A percentile compares a stretch with the other conserved stretches of the same genome.
phyloP scores from a whole-genome alignment of 179 eudicot species.

The Camellia oleifera region DNA sequence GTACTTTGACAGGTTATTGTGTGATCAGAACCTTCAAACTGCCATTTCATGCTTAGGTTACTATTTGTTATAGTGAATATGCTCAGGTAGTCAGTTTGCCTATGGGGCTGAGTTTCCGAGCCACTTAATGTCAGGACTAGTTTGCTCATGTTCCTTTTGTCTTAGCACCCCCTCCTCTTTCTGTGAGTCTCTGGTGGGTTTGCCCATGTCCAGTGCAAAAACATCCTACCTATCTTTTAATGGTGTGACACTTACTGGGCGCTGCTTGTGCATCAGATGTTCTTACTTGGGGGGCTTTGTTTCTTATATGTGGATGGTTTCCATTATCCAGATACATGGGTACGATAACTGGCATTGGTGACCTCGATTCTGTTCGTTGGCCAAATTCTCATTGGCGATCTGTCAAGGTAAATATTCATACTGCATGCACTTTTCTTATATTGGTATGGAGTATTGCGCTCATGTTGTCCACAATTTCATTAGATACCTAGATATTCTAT shows the following conservation, averaged over 20 bases:
- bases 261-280: constrained; percentile 1
- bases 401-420: constrained; percentile 65
- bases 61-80: background rate
- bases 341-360: constrained; percentile 91
- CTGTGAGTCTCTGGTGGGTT: no score
- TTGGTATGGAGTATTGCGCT: constrained; percentile 7
- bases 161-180: no score
- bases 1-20: background rate
- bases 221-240: background rate
- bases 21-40: background rate
- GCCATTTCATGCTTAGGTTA: background rate
- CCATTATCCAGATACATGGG: constrained; percentile 86
- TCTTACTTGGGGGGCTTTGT: background rate
- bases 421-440: background rate
- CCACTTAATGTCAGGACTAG: background rate
- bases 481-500: background rate
- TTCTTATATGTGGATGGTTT: constrained; percentile 8
- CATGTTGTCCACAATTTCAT: background rate
- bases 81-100: background rate
- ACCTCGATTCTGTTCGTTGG: constrained; percentile 97
- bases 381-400: constrained; percentile 99
- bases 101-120: background rate
- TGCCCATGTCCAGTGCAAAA: background rate
- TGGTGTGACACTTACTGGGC: background rate
- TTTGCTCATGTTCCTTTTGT: no score